Conservation (phyloP, 306 rosid genomes). For the Sophora flavescens region DNA sequence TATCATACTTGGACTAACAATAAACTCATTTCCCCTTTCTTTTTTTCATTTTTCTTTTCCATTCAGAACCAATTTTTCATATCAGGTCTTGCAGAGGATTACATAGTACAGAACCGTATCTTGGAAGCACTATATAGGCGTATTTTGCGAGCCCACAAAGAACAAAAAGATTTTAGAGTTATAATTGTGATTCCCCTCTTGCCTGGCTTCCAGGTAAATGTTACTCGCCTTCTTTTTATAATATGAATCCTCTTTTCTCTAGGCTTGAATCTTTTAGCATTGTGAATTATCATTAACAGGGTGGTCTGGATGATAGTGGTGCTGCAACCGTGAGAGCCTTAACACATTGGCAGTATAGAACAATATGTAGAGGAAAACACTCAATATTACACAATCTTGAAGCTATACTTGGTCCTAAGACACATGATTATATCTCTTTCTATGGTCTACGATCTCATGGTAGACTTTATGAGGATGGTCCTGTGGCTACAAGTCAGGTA, state of each 20-base stretch:
- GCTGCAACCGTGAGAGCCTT: conserved; percentile 99
- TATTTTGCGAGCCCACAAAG: conserved; percentile 83
- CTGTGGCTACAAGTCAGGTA: conserved; percentile 95
- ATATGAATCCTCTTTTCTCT: conserved; percentile 20
- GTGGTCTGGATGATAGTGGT: conserved; percentile 94
- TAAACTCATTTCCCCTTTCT: conserved; percentile 29
- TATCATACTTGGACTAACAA: conserved; percentile 33
- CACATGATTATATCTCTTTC: conserved; percentile 90
- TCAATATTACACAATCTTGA: conserved; percentile 84
- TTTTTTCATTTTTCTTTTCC: conserved; percentile 43
- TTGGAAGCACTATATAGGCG: conserved; percentile 89
- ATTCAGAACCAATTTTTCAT: conserved; percentile 95
- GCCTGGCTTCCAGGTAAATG: conserved; percentile 95
- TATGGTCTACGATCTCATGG: conserved; percentile 95
- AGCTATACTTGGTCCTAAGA: conserved; percentile 76
- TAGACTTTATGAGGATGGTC: conserved; percentile 78
- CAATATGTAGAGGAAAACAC: conserved; percentile 79
- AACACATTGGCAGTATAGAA: conserved; percentile 98
- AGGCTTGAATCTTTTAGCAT: conserved; percentile 8
- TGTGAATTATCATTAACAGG: conserved; percentile 59
- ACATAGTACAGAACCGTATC: conserved; percentile 77
- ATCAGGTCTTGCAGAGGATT: conserved; percentile 90
- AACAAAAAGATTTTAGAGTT: conserved; percentile 80
- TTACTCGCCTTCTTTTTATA: conserved; percentile 17
- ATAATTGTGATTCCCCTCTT: conserved; percentile 90